Evolutionary conservation across 148 eudicot species (phyloP), one percentile per base, ranked within the genome.

Genomic region (Rhododendron williamsianum): DNA sequence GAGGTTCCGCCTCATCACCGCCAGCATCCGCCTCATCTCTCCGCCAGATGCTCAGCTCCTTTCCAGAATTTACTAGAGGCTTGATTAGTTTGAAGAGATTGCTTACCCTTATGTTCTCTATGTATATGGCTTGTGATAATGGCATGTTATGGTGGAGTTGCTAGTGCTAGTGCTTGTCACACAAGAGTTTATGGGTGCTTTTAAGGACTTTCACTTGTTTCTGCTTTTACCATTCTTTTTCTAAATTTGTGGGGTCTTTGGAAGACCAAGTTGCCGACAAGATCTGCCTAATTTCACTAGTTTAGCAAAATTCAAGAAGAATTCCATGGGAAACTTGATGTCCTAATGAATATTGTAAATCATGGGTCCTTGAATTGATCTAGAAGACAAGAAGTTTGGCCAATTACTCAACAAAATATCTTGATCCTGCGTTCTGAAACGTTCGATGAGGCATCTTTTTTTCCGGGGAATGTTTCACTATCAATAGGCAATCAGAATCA

Each of bases 141-240:
- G 85, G 69, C 27, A 84, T 67, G 23, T 71, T 84, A 84, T 87
- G 84, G 87, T 82, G 81, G 76, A 69, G 65, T 73, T 78, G 76
- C 82, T 82, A 82, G 87, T 87, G 90, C 87, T 89, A 81, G 88
- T 89, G 63, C 85, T 77, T 82, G 72, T 89, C 91, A 87, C 91
- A 87, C 76, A 81, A 76, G 78, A 54, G 84, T 82, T 84, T 71
- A 23, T 88, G 86, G 86, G 84, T 86, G 88, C 88, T 60, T 81
- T 86, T 54, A 51, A 35, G 80, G 85, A 76, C 84, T 54, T 35
- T 73, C 71, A 65, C 76, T 71, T 33, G 36, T 52, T 45, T 23
- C 72, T 25, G 13, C 25, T 25, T 36, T 81, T 74, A 7, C n/a
- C 36, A 10, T 11, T 23, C 52, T 15, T 83, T 72, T 73, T 41